Conservation (phyloP, 2,329 filamentous ascomycete species). For the Colletotrichum agaves region DNA sequence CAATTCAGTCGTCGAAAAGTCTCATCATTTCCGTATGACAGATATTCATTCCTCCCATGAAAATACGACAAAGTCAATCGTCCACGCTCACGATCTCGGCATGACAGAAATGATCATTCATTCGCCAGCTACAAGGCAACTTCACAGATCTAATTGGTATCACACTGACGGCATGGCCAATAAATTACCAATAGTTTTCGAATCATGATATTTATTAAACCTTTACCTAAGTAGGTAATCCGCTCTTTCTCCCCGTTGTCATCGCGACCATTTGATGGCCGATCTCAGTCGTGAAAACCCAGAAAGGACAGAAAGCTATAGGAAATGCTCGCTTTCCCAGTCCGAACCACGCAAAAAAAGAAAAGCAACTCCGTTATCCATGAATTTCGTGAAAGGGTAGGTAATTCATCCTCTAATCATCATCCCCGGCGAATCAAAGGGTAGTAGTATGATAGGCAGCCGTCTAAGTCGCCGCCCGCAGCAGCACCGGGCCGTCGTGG, state of each 20-base stretch:
- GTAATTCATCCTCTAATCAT: background rate
- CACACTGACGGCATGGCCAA: too few relatives aligned
- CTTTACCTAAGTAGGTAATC: slow-evolving; percentile 4
- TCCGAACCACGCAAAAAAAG: background rate
- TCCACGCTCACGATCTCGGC: too few relatives aligned
- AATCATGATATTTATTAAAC: background rate
- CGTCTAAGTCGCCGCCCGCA: background rate
- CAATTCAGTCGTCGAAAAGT: too few relatives aligned
- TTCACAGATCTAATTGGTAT: too few relatives aligned
- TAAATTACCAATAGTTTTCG: too few relatives aligned
- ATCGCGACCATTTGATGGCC: background rate
- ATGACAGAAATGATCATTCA: background rate
- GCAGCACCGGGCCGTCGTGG: background rate
- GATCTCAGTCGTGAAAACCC: background rate
- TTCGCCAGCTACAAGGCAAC: too few relatives aligned
- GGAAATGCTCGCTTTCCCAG: slow-evolving; percentile 25
- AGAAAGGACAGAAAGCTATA: slow-evolving; percentile 30
- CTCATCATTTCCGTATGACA: too few relatives aligned
- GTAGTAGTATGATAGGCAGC: background rate
- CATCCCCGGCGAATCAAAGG: background rate
- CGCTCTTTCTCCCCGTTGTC: background rate
- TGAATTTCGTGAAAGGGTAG: background rate
- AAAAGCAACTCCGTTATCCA: slow-evolving; percentile 22
- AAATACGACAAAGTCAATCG: too few relatives aligned
- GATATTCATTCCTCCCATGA: too few relatives aligned